These are phyloP conservation scores for Scytalidium sp. DNA, from an alignment of 2,329 filamentous ascomycete species.

Conservation along the genomic window DNA sequence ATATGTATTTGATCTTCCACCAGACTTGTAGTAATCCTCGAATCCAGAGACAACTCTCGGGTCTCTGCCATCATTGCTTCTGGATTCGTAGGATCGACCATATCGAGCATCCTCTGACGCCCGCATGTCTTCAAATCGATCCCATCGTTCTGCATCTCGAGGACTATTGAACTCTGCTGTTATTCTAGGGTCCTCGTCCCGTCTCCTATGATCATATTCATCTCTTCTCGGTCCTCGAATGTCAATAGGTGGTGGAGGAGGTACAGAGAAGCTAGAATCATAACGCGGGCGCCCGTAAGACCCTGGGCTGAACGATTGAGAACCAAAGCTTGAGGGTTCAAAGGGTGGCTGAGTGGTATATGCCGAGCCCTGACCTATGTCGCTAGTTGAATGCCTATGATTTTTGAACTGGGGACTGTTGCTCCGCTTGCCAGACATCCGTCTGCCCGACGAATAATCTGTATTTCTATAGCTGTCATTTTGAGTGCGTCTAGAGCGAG, in stretches of 20 bases:
- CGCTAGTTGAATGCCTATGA: slow-evolving; percentile 23
- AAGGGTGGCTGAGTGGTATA: slow-evolving; percentile 18
- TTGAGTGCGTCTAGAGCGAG: not conserved
- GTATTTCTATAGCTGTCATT: not conserved
- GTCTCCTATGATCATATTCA: slow-evolving; percentile 12
- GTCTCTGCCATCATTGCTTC: too few relatives aligned
- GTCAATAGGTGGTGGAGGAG: slow-evolving; percentile 20
- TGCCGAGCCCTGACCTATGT: slow-evolving; percentile 17
- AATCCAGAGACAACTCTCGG: too few relatives aligned
- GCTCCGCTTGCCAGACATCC: not conserved
- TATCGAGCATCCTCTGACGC: not conserved
- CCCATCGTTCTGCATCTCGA: slow-evolving; percentile 26
- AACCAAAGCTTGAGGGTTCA: slow-evolving; percentile 13
- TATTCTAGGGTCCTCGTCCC: slow-evolving; percentile 19
- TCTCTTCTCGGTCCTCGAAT: slow-evolving; percentile 14
- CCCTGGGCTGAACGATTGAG: slow-evolving; percentile 12
- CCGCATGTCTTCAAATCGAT: slow-evolving; percentile 19
- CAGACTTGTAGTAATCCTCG: not conserved
- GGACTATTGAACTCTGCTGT: slow-evolving; percentile 24
- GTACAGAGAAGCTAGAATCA: slow-evolving; percentile 19
- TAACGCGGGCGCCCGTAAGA: slow-evolving; percentile 15
- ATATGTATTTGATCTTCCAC: not conserved
- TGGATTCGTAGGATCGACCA: not conserved
- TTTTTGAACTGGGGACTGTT: slow-evolving; percentile 22
- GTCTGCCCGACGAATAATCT: not conserved